Evolutionary conservation across 2,329 filamentous ascomycete genomes (phyloP), one percentile per base, ranked within the genome.

Genomic region (Dactylellina drechsleri): DNA sequence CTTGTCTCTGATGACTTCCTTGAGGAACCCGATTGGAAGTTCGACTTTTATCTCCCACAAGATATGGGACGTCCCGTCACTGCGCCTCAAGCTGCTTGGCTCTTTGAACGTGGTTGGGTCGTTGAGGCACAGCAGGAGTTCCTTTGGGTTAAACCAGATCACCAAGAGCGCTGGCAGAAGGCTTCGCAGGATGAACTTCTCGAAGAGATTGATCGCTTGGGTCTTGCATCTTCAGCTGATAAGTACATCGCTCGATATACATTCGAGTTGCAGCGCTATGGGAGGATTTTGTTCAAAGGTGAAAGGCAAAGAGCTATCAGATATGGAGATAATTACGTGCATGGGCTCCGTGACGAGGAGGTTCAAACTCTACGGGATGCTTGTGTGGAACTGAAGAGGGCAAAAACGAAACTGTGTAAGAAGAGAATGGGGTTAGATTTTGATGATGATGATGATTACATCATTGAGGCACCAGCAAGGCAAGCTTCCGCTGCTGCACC

Each of bases 231-330:
- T 26, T 40, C 8, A 50, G 45, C 31, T 40, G 64, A 59, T 31
- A 52, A 47, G n/a, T 41, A 47, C 18, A 15, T 15, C 23, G 28
- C 13, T 36, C 64, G 64, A 23, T 59, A 67, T 15, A 10, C 1
- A 4, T 67, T 58, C 54, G 64, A 67, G 45, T 28, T 67, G 4
- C 10, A 7, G 28, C 12, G 53, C 15, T 67, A 67, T 28, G 64
- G 64, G 12, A 54, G 64, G 2, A 67, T 50, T 20, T 31, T 67
- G 15, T 36, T 59, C 18, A 12, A 16, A 1, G 16, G 36, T 1
- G 64, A 67, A 28, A 20, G 64, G 31, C 16, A 16, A 4, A 7
- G 36, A 15, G 64, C 64, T 23, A 43, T 67, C 15, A 2, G 7
- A 12, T 12, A 7, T 23, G 64, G 64, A 31, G 64, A 67, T 26